Base-by-base conservation (phyloP, 345 rosid genomes). In the thale cress (Arabidopsis thaliana) region DNA sequence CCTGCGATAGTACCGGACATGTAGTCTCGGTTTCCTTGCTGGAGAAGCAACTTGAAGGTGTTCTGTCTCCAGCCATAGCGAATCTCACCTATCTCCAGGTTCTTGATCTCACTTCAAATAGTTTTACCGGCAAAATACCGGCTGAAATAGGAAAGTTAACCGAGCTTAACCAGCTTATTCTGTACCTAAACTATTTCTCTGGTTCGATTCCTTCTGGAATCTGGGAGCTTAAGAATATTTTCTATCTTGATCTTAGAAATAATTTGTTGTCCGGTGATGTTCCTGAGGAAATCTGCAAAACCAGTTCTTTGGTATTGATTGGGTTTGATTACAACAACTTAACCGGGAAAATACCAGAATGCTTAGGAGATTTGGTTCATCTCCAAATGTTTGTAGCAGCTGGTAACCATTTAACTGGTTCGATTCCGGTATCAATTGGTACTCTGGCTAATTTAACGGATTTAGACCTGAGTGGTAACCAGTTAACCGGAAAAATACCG, bases 21-120 rank as follows among this genome's bases (percentile, higher is more conserved):
- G 89, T 89, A 38, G 34, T 86, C 50, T 76, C 87, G 0, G 71
- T 93, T 75, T 57, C 85, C 64, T 78, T 93, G 41, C 45, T 67
- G 25, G 92, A 86, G 42, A 85, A 69, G 85, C 93, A 88, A 85
- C 92, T 93, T 70, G 46, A 52, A 57, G 98, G 98, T 51, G 56
- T 58, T 74, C 72, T 93, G 41, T 84, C 97, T 64, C 87, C 98
- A 7, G 82, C 77, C 59, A 76, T 89, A 2, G 84, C 89, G 34
- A 91, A 91, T 81, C 82, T 91, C 59, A 87, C 97, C n/a, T 65
- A 79, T 58, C 92, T 91, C 77, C 97, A 89, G 89, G 93, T 91
- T 88, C 97, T 93, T 74, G 97, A 93, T 80, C 82, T 91, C 64
- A 77, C 88, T 80, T 81, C 79, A 14, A 91, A 93, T 74, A 69